Evolutionary conservation across 331 rosid genomes (phyloP), one percentile per base, ranked within the genome.

Genomic region (Rosa hybrid): DNA sequence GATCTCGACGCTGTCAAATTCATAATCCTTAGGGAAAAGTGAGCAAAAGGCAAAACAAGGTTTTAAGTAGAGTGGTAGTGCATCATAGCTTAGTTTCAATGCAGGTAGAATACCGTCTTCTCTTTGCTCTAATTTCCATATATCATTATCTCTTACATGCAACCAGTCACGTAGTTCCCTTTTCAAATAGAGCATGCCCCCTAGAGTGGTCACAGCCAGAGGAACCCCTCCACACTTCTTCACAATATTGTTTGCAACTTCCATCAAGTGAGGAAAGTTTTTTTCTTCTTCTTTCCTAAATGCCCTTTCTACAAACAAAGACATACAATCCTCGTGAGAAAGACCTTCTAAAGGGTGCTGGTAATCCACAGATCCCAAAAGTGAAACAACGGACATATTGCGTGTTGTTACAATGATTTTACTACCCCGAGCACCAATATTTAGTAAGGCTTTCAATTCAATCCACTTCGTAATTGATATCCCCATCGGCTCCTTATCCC

Each of bases 21-120:
- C 42, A 18, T 46, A 23, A 69, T 80, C 81, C 62, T 76, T 68
- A 4, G 84, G 87, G 51, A 80, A 80, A 20, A 84, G 27, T 7
- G 81, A 57, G 69, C 74, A 80, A 30, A 46, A 79, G 23, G 63
- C 63, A 69, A 84, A 84, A 64, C 78, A 84, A 16, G 56, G 84
- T 41, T 80, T 79, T 71, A 75, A 69, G 25, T 74, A 57, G 18
- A 81, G 69, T 20, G 83, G 56, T 12, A 84, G 54, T 56, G 41
- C 68, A 70, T 84, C 74, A 53, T 68, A 84, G 42, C 84, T 78
- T 46, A 78, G 42, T 49, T 18, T 68, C 0, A 83, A 73, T 7
- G 78, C 78, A 1, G 39, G 69, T n/a, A 74, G 46, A 48, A 79
- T 62, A 4, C 59, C 62, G 30, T 65, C 53, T 13, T 49, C 65